Evolutionary conservation across 352 stramenopile genomes (phyloP), one percentile per base, ranked within the genome.

Genomic region (Globisporangium megalacanthum): DNA sequence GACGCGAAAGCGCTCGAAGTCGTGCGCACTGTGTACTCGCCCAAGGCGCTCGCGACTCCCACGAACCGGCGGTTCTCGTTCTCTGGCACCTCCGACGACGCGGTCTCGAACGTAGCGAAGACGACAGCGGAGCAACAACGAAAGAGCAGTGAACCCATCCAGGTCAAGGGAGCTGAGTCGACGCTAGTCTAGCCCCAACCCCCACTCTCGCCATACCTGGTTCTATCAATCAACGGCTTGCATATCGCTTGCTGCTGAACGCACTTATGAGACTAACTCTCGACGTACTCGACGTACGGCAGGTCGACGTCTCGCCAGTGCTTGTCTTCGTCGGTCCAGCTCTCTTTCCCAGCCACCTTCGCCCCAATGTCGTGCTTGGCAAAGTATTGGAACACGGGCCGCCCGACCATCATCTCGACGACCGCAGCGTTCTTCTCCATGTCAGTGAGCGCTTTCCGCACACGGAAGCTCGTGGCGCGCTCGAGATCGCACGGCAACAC

Each of bases 381-480:
- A 29, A 89, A 68, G 62, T 92, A 88, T 19, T 88, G 72, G 41
- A 83, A 66, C 15, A 79, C 79, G 0, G 72, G 72, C 47, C 86
- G 83, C 10, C 79, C 81, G 19, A 89, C 74, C 81, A 89, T 92
- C 56, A 87, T 72, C 66, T 87, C 75, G 44, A 88, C 66, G 11
- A 61, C 66, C 10, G 64, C 61, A 6, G 54, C 62, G 22, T 83
- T 72, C n/a, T 57, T 19, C 1, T 60, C 60, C 9, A 55, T 42
- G n/a, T 77, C 58, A 0, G 54, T 54, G 33, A 92, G 64, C 46
- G 72, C 66, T 37, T 88, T 72, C 15, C 81, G 75, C 35, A 84
- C 73, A 6, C 81, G 75, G 52, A 86, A 86, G 52, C 73, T 85
- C 15, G 81, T 86, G 0, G 81, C 75, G 14, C 77, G 69, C 52